phyloP scores from a whole-genome alignment of 2,329 filamentous ascomycete genomes.

The Alternaria burnsii region DNA sequence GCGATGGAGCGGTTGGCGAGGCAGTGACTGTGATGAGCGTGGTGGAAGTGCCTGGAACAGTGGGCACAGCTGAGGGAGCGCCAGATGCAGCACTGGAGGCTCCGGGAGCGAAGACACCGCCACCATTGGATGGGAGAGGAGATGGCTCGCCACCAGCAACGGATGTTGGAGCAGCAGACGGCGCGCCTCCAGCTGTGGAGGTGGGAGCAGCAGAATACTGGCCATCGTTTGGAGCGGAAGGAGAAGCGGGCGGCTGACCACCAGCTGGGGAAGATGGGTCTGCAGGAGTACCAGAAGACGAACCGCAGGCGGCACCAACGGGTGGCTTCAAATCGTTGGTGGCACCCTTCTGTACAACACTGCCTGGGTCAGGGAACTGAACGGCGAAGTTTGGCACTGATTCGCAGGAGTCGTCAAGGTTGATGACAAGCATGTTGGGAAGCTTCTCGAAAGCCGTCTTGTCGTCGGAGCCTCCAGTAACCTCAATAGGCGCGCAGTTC shows the following conservation, averaged over 20 bases:
- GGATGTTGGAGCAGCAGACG: conserved; percentile 11
- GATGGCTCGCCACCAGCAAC: conserved; percentile 13
- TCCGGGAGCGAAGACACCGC: conserved; percentile 45
- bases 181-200: background rate
- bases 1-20: conserved; percentile 24
- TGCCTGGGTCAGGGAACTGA: conserved; percentile 72
- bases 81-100: conserved; percentile 22
- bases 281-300: conserved; percentile 26
- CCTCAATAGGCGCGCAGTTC: conserved; percentile 83
- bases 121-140: conserved; percentile 30
- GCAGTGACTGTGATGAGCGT: conserved; percentile 43
- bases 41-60: conserved; percentile 33
- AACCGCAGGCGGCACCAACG: conserved; percentile 26
- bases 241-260: conserved; percentile 27
- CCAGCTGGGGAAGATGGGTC: conserved; percentile 23
- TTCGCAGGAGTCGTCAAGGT: conserved; percentile 66
- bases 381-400: conserved; percentile 64
- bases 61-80: conserved; percentile 21
- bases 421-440: conserved; percentile 77
- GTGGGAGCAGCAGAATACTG: conserved; percentile 16
- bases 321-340: conserved; percentile 29
- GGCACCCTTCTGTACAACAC: conserved; percentile 58
- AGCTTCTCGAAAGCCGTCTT: conserved; percentile 67
- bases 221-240: conserved; percentile 12
- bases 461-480: conserved; percentile 65